Evolutionary conservation across 2,329 filamentous ascomycete species (phyloP).

Genomic region (Leptodontidium sp.): DNA sequence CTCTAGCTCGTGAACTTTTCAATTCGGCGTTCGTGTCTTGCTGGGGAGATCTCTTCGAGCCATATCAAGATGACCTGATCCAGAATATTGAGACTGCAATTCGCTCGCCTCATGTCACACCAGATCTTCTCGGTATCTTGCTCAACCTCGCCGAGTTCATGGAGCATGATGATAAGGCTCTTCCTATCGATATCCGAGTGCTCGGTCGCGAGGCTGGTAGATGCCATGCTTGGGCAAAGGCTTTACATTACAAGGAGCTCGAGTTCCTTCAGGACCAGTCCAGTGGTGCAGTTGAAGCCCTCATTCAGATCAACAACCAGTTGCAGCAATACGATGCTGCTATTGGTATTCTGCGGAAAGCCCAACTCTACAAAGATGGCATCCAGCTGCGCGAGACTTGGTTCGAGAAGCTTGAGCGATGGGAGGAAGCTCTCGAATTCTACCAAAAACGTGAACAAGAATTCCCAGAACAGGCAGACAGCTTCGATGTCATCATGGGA

Average conservation of each 20-base stretch:
- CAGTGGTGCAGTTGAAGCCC: slow-evolving; percentile 90
- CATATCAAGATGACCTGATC: slow-evolving; percentile 96
- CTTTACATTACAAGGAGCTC: slow-evolving; percentile 97
- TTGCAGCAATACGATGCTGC: slow-evolving; percentile 98
- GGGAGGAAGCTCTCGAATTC: slow-evolving; percentile 94
- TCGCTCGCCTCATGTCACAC: slow-evolving; percentile 93
- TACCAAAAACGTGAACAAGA: slow-evolving; percentile 87
- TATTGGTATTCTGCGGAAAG: slow-evolving; percentile 95
- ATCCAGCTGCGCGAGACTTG: slow-evolving; percentile 97
- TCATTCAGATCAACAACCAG: slow-evolving; percentile 99
- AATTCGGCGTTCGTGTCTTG: slow-evolving; percentile 99
- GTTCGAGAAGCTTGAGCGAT: slow-evolving; percentile 98
- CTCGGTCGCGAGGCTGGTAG: slow-evolving; percentile 94
- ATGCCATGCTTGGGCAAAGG: slow-evolving; percentile 98
- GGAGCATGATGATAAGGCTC: slow-evolving; percentile 98
- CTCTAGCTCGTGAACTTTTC: slow-evolving; percentile 91
- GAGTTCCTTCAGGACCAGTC: slow-evolving; percentile 99
- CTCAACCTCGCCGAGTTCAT: slow-evolving; percentile 99
- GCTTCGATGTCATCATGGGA: slow-evolving; percentile 97
- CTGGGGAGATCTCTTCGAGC: slow-evolving; percentile 97
- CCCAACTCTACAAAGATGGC: slow-evolving; percentile 90
- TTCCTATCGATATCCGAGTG: slow-evolving; percentile 96
- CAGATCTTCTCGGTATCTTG: slow-evolving; percentile 91
- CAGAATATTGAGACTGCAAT: slow-evolving; percentile 95
- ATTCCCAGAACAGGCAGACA: slow-evolving; percentile 79